A percentile compares a stretch with the other conserved stretches of the same genome.
These are phyloP conservation scores for Crucihimalaya himalaica DNA, from an alignment of 345 rosid species.

Conservation along the genomic window DNA sequence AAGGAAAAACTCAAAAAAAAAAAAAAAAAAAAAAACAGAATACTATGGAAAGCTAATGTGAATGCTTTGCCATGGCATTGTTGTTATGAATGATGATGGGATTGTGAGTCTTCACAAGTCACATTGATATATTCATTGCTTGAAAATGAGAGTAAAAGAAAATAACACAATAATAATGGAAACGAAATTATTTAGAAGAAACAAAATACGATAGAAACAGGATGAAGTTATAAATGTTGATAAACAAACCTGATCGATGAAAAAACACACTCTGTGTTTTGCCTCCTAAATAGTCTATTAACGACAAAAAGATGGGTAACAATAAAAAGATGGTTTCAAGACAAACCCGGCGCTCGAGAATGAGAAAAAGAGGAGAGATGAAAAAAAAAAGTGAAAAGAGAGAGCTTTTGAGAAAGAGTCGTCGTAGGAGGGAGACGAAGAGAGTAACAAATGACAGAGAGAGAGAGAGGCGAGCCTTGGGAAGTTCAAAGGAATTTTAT, in stretches of 20 bases:
- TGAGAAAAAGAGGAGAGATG: not conserved
- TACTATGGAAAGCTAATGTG: constrained; percentile 6
- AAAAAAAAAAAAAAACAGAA: not conserved
- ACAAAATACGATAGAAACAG: not conserved
- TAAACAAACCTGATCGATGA: constrained; percentile 16
- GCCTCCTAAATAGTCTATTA: not conserved
- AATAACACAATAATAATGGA: not conserved
- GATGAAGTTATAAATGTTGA: not conserved
- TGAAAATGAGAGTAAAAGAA: not conserved
- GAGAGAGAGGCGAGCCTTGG: constrained; percentile 32
- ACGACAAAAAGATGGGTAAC: constrained; percentile 9
- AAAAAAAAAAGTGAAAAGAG: constrained; percentile 11
- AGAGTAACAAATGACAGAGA: constrained; percentile 40
- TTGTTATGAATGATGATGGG: constrained; percentile 3
- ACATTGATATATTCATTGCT: not conserved
- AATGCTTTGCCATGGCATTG: not conserved
- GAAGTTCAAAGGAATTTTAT: constrained; percentile 28
- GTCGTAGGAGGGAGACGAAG: not conserved
- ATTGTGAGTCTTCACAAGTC: not conserved
- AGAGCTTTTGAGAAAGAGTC: not conserved
- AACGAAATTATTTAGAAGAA: constrained; percentile 10
- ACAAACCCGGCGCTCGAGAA: constrained; percentile 30
- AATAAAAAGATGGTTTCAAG: constrained; percentile 23
- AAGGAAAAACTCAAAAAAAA: not conserved
- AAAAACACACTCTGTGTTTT: not conserved